Conservation (phyloP, 2,329 filamentous ascomycete species). For the Leptographium flavum region DNA sequence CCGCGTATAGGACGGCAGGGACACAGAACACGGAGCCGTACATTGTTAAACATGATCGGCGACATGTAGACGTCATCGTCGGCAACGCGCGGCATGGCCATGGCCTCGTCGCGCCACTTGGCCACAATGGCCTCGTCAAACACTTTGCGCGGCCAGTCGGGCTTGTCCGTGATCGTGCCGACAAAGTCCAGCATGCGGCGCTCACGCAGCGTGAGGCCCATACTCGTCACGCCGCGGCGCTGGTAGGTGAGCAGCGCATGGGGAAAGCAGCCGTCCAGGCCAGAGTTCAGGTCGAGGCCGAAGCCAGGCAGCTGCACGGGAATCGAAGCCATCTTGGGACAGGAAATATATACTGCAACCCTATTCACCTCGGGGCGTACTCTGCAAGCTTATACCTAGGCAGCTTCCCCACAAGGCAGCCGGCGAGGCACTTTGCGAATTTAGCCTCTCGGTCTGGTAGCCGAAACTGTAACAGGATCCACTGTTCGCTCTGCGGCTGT, state of each 20-base stretch:
- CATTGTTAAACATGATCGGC: conserved; percentile 8
- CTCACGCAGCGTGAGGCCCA: conserved; percentile 15
- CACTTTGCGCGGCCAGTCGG: conserved; percentile 21
- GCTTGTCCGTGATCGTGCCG: conserved; percentile 22
- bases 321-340: neutral
- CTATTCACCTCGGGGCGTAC: too few relatives aligned
- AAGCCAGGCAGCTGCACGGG: neutral
- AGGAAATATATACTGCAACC: too few relatives aligned
- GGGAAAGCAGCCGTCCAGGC: neutral
- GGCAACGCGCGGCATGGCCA: neutral
- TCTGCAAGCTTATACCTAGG: too few relatives aligned
- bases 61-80: conserved; percentile 8
- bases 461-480: too few relatives aligned
- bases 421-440: too few relatives aligned
- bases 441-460: too few relatives aligned
- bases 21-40: neutral
- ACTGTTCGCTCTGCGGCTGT: too few relatives aligned
- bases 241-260: conserved; percentile 1
- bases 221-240: neutral
- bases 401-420: too few relatives aligned
- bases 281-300: conserved; percentile 1
- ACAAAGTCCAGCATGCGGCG: conserved; percentile 21
- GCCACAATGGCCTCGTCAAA: conserved; percentile 18
- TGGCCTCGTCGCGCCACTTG: conserved; percentile 19
- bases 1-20: neutral